Evolutionary conservation across 2,329 filamentous ascomycete species (phyloP).

Genomic region (Akanthomyces lecanii): DNA sequence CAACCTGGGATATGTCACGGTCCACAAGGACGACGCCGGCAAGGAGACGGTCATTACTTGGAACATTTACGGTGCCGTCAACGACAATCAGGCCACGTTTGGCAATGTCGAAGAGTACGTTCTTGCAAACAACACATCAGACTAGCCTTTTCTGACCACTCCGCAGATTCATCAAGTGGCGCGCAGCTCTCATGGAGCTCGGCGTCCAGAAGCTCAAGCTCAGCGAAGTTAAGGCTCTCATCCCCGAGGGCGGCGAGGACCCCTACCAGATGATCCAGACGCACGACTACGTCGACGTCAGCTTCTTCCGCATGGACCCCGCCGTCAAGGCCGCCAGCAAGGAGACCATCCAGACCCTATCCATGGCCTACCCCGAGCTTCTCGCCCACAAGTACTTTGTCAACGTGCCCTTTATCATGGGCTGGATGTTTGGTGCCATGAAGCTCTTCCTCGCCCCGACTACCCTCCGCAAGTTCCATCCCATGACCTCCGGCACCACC

Average conservation of each 20-base stretch:
- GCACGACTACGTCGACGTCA: constrained; percentile 87
- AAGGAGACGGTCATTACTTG: constrained; percentile 71
- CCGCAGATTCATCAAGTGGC: constrained; percentile 79
- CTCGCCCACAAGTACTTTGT: constrained; percentile 87
- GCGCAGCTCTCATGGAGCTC: constrained; percentile 85
- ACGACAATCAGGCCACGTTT: constrained; percentile 79
- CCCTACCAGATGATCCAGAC: constrained; percentile 90
- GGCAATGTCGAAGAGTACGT: constrained; percentile 74
- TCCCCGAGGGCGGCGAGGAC: constrained; percentile 70
- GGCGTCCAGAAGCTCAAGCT: constrained; percentile 72
- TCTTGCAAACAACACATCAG: background rate
- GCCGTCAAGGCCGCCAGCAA: constrained; percentile 70
- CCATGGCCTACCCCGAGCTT: constrained; percentile 82
- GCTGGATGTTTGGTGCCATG: constrained; percentile 74
- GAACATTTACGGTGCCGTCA: constrained; percentile 89
- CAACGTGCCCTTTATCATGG: constrained; percentile 88
- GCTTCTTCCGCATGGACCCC: constrained; percentile 78
- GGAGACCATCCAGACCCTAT: constrained; percentile 78
- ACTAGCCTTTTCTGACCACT: background rate
- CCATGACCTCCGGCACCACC: constrained; percentile 67
- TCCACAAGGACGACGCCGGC: constrained; percentile 54
- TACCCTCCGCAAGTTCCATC: constrained; percentile 76
- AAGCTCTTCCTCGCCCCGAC: constrained; percentile 70
- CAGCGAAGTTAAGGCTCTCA: constrained; percentile 61
- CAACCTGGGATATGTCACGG: constrained; percentile 75